phyloP scores from a whole-genome alignment of 352 stramenopile genomes.

The Phytophthora citricola region DNA sequence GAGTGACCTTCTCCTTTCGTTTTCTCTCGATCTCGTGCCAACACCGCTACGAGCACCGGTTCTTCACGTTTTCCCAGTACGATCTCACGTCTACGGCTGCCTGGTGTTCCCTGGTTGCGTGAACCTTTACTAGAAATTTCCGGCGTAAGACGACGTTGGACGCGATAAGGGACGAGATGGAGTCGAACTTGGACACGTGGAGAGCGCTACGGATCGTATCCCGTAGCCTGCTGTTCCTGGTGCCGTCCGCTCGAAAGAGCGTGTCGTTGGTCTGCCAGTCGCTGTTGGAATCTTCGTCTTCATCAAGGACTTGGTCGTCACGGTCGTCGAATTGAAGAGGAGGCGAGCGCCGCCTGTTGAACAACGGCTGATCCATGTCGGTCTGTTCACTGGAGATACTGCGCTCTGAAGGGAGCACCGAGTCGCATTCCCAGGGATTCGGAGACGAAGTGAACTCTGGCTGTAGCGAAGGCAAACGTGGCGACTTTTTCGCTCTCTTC shows the following conservation, averaged over 20 bases:
- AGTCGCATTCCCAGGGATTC: slow-evolving; percentile 74
- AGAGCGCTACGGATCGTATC: slow-evolving; percentile 84
- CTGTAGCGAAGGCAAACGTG: slow-evolving; percentile 38
- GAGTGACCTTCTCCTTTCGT: slow-evolving; percentile 3
- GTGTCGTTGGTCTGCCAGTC: slow-evolving; percentile 81
- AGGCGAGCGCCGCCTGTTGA: slow-evolving; percentile 22
- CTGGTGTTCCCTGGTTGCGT: slow-evolving; percentile 18
- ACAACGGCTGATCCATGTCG: slow-evolving; percentile 17
- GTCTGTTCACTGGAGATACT: slow-evolving; percentile 58
- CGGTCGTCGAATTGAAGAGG: slow-evolving; percentile 2
- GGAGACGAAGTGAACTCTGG: slow-evolving; percentile 38
- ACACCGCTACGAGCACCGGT: slow-evolving; percentile 65
- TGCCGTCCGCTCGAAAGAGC: slow-evolving; percentile 89
- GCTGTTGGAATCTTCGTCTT: slow-evolving; percentile 38
- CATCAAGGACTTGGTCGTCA: not conserved
- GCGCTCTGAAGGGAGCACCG: slow-evolving; percentile 50
- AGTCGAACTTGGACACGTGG: slow-evolving; percentile 91
- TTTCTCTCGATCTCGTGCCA: slow-evolving; percentile 43
- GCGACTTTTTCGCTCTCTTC: slow-evolving; percentile 17
- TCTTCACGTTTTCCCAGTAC: slow-evolving; percentile 69
- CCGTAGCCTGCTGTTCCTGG: slow-evolving; percentile 84
- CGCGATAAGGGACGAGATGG: slow-evolving; percentile 86
- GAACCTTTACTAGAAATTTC: slow-evolving; percentile 38
- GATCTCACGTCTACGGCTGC: slow-evolving; percentile 49
- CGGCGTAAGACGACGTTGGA: slow-evolving; percentile 74